phyloP scores from a whole-genome alignment of 2,329 filamentous ascomycete species.

The Trichophyton rubrum region DNA sequence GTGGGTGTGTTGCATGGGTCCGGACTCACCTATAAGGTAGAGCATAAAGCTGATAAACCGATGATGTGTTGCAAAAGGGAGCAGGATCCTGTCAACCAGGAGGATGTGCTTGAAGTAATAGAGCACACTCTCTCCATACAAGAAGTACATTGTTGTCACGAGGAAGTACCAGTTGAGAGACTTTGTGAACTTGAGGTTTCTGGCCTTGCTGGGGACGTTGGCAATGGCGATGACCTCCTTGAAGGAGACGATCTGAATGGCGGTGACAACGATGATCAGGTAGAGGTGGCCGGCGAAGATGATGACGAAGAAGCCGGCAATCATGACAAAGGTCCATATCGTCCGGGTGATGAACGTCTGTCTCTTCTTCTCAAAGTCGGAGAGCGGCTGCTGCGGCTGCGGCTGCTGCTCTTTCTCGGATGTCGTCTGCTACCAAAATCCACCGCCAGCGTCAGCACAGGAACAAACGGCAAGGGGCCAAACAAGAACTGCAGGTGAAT shows the following conservation, averaged over 20 bases:
- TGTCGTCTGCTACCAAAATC: neutral
- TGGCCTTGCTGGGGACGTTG: conserved; percentile 81
- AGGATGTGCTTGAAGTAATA: conserved; percentile 99
- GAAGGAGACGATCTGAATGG: conserved; percentile 91
- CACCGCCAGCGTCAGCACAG: neutral
- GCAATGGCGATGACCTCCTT: conserved; percentile 98
- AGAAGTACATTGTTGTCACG: conserved; percentile 97
- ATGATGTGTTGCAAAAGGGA: conserved; percentile 92
- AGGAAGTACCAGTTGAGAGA: conserved; percentile 98
- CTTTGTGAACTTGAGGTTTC: conserved; percentile 86
- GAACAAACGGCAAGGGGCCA: neutral
- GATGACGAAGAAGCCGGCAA: conserved; percentile 75
- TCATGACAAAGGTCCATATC: conserved; percentile 98
- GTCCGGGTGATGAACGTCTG: conserved; percentile 93
- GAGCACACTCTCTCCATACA: conserved; percentile 97
- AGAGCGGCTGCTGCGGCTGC: conserved; percentile 20
- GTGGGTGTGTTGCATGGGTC: neutral
- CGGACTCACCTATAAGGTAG: conserved; percentile 74
- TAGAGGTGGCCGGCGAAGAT: conserved; percentile 97
- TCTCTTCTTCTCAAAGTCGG: conserved; percentile 97
- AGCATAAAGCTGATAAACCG: conserved; percentile 98
- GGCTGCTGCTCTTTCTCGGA: conserved; percentile 3
- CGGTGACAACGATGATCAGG: conserved; percentile 84
- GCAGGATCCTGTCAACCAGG: conserved; percentile 79
- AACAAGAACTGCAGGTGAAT: neutral